These are phyloP conservation scores for Kalmanozyma brasiliensis DNA, from an alignment of 1,284 basidiomycete genomes.

Conservation along the genomic window DNA sequence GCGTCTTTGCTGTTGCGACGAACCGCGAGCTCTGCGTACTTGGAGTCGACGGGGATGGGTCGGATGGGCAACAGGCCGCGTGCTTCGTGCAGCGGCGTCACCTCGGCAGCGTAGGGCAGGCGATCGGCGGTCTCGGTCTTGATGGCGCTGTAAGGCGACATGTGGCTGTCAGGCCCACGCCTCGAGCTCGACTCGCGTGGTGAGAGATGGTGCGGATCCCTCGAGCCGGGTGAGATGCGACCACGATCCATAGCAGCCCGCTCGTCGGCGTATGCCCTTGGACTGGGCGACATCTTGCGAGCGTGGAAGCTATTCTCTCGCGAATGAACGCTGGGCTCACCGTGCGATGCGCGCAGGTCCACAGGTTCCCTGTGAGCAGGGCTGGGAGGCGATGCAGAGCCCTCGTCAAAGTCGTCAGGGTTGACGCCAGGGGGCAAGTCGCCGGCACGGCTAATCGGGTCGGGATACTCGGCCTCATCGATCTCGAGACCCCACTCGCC, in stretches of 20 bases:
- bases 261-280: slow-evolving; percentile 8
- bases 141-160: slow-evolving; percentile 12
- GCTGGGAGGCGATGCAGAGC: slow-evolving; percentile 33
- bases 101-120: slow-evolving; percentile 29
- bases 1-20: slow-evolving; percentile 21
- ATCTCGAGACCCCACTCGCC: slow-evolving; percentile 61
- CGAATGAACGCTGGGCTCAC: slow-evolving; percentile 1
- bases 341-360: slow-evolving; percentile 13
- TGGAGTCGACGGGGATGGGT: slow-evolving; percentile 42
- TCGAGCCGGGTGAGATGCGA: slow-evolving; percentile 19
- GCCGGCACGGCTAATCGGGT: slow-evolving; percentile 51
- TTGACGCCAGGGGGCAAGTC: slow-evolving; percentile 38
- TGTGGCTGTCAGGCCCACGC: slow-evolving; percentile 10
- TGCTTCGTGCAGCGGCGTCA: slow-evolving; percentile 45
- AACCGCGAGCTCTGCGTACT: slow-evolving; percentile 19
- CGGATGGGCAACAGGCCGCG: slow-evolving; percentile 44
- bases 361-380: slow-evolving; percentile 15
- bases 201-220: slow-evolving; percentile 5
- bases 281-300: slow-evolving; percentile 10
- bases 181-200: slow-evolving; percentile 13
- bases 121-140: slow-evolving; percentile 14
- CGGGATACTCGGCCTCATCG: slow-evolving; percentile 56
- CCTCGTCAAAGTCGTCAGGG: slow-evolving; percentile 33
- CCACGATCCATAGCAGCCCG: slow-evolving; percentile 7
- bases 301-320: slow-evolving; percentile 12